phyloP scores from a whole-genome alignment of 2,329 filamentous ascomycete genomes.

The Metarhizium humberi region DNA sequence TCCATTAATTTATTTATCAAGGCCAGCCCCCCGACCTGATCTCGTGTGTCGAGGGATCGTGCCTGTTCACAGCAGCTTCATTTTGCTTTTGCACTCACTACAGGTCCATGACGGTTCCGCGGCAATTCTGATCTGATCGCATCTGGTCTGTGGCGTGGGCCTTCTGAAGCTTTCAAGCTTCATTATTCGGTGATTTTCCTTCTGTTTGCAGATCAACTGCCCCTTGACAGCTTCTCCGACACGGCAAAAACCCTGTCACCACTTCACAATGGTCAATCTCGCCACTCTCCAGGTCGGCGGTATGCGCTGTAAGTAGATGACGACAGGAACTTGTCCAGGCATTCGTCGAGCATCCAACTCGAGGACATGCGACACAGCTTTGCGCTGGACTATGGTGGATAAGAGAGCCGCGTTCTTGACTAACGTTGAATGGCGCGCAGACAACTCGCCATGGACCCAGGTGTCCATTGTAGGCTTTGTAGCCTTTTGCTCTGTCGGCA shows the following conservation, averaged over 20 bases:
- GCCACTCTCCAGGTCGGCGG: neutral
- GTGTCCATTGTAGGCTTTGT: constrained; percentile 13
- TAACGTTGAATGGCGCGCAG: neutral
- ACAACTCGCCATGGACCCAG: constrained; percentile 9
- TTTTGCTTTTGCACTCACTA: too few relatives aligned
- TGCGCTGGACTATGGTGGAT: too few relatives aligned
- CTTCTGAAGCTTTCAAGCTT: too few relatives aligned
- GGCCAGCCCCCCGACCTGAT: too few relatives aligned
- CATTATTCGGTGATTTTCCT: neutral
- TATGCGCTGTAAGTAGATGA: constrained; percentile 1
- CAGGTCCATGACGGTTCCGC: too few relatives aligned
- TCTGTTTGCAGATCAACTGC: neutral
- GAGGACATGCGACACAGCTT: too few relatives aligned
- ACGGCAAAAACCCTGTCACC: neutral
- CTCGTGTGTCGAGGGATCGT: too few relatives aligned
- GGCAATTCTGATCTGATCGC: too few relatives aligned
- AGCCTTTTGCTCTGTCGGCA: constrained; percentile 31
- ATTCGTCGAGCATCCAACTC: neutral
- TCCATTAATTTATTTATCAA: too few relatives aligned
- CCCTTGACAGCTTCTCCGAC: neutral
- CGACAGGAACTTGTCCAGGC: neutral
- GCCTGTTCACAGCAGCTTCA: too few relatives aligned
- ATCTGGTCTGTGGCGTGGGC: too few relatives aligned
- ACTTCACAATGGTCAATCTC: neutral
- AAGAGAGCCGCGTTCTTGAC: neutral